phyloP scores from a whole-genome alignment of 768 basidiomycete genomes.

The Boletus vermiculosoides region DNA sequence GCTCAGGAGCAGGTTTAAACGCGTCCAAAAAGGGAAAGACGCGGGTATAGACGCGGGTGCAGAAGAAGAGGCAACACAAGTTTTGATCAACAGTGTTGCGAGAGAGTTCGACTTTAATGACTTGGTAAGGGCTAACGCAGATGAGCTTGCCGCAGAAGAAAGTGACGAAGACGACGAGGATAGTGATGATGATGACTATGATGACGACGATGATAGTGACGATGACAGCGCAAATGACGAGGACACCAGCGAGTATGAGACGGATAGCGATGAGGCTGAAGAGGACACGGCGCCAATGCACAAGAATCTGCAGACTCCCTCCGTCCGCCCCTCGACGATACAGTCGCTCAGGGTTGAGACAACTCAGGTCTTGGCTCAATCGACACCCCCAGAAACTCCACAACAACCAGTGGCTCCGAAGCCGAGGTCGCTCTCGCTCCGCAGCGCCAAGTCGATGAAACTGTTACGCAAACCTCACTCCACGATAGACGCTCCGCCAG shows the following conservation, averaged over 20 bases:
- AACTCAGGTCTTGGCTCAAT: background rate
- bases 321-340: background rate
- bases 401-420: constrained; percentile 9
- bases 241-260: constrained; percentile 41
- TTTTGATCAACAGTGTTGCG: constrained; percentile 77
- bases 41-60: constrained; percentile 53
- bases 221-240: constrained; percentile 39
- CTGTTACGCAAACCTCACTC: constrained; percentile 16
- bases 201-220: constrained; percentile 43
- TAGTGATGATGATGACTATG: constrained; percentile 40
- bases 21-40: constrained; percentile 44
- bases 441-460: constrained; percentile 47
- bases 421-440: constrained; percentile 45
- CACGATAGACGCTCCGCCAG: constrained; percentile 39
- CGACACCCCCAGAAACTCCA: background rate
- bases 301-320: background rate
- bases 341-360: constrained; percentile 2
- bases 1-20: constrained; percentile 80
- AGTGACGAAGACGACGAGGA: constrained; percentile 48
- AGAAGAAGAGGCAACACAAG: constrained; percentile 78
- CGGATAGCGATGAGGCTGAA: constrained; percentile 15
- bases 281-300: constrained; percentile 1
- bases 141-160: constrained; percentile 78
- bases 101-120: constrained; percentile 81
- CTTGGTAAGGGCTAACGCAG: constrained; percentile 71